Conservation (phyloP, 768 basidiomycete species). For the Russula sp. region DNA sequence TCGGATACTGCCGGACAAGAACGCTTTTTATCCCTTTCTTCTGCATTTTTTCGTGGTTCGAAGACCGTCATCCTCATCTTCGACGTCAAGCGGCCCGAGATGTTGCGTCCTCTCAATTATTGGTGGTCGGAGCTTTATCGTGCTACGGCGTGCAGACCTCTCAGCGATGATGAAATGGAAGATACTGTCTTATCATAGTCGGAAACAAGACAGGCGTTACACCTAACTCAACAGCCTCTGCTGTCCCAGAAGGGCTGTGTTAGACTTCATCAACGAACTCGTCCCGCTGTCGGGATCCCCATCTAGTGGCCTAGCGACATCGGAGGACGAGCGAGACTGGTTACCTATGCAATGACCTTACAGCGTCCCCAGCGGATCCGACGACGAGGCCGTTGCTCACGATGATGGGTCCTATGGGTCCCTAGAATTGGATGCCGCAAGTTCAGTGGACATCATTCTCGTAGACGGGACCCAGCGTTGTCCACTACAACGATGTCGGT, state of each 20-base stretch:
- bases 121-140: constrained; percentile 79
- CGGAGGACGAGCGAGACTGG: constrained; percentile 12
- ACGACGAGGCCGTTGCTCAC: background rate
- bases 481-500: constrained; percentile 29
- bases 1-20: constrained; percentile 88
- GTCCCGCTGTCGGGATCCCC: constrained; percentile 36
- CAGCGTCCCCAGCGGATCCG: constrained; percentile 1
- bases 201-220: constrained; percentile 75
- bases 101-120: no score
- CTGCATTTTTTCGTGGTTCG: constrained; percentile 81
- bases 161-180: constrained; percentile 58
- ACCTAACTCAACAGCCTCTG: constrained; percentile 4
- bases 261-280: constrained; percentile 54
- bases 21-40: constrained; percentile 78
- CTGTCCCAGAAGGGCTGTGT: constrained; percentile 46
- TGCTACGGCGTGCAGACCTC: constrained; percentile 60
- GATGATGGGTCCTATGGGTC: no score
- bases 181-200: constrained; percentile 66
- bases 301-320: constrained; percentile 13
- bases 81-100: no score
- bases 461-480: constrained; percentile 8
- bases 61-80: constrained; percentile 81
- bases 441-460: background rate
- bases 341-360: background rate
- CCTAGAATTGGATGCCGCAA: background rate